Evolutionary conservation across 2,329 filamentous ascomycete species (phyloP).

Genomic region (Aureobasidium sp.): DNA sequence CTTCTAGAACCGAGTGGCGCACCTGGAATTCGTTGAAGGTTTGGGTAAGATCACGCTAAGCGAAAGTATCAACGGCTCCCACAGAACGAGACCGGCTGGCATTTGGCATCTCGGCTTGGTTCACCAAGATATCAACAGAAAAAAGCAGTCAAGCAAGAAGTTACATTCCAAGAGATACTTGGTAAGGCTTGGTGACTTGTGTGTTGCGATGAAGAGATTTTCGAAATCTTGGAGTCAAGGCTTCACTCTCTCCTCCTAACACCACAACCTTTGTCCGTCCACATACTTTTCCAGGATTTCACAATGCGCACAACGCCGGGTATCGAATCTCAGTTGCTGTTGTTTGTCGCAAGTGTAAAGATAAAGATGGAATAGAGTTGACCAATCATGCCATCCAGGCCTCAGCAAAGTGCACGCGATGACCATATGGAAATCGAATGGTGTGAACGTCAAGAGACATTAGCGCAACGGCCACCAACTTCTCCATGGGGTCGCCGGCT

Average conservation of each 20-base stretch:
- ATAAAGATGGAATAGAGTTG: background rate
- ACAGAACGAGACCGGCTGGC: background rate
- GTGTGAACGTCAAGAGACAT: background rate
- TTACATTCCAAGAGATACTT: background rate
- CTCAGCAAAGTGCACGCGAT: background rate
- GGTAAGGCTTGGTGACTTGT: background rate
- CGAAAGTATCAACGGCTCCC: background rate
- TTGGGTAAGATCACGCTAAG: conserved; percentile 10
- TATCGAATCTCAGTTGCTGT: background rate
- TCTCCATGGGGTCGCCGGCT: conserved; percentile 6
- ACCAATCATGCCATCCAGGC: background rate
- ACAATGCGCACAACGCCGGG: background rate
- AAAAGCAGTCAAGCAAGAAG: background rate
- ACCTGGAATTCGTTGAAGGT: background rate
- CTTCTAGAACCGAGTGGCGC: conserved; percentile 13
- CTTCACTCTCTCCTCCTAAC: too few species aligned
- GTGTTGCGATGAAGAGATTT: too few species aligned
- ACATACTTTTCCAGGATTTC: background rate
- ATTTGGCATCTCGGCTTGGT: background rate
- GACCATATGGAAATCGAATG: background rate
- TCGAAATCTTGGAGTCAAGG: too few species aligned
- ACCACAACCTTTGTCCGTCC: too few species aligned
- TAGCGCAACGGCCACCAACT: conserved; percentile 2
- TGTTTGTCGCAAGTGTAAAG: background rate
- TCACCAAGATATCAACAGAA: background rate